A percentile compares a stretch with the other conserved stretches of the same genome.
Conservation (phyloP, 345 rosid species). For the Lepidium didymum region DNA sequence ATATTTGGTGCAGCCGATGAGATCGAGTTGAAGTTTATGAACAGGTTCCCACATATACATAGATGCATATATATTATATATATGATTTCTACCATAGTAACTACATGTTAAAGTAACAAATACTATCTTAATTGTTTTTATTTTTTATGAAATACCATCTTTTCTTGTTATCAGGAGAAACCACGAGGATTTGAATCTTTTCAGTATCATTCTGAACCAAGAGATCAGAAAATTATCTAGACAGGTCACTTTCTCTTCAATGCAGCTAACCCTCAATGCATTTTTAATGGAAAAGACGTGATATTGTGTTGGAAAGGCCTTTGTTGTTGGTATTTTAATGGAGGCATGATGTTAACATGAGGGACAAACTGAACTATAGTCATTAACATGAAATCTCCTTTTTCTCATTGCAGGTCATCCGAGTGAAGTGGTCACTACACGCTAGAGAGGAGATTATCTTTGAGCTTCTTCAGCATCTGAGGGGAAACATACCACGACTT, state of each 20-base stretch:
- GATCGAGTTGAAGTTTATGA: conserved; percentile 85
- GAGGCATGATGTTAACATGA: neutral
- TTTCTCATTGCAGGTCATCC: conserved; percentile 51
- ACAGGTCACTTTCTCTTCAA: conserved; percentile 36
- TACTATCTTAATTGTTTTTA: neutral
- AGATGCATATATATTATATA: no score
- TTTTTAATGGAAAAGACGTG: neutral
- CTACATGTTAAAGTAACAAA: neutral
- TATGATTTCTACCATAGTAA: no score
- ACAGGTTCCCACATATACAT: conserved; percentile 46
- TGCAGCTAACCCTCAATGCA: neutral
- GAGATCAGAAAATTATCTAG: conserved; percentile 80
- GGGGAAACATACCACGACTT: conserved; percentile 45
- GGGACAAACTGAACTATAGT: neutral
- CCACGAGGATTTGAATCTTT: conserved; percentile 81
- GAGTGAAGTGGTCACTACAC: conserved; percentile 99
- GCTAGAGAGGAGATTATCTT: conserved; percentile 94
- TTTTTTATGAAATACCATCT: neutral
- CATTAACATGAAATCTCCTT: neutral
- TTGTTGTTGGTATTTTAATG: neutral
- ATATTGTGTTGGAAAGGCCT: neutral
- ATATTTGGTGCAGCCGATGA: conserved; percentile 97
- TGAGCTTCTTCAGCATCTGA: conserved; percentile 83
- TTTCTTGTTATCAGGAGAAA: conserved; percentile 53
- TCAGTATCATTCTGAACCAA: conserved; percentile 82